Evolutionary conservation across 2,329 filamentous ascomycete species (phyloP), one percentile per base, ranked within the genome.

Genomic region (Diplodia intermedia): DNA sequence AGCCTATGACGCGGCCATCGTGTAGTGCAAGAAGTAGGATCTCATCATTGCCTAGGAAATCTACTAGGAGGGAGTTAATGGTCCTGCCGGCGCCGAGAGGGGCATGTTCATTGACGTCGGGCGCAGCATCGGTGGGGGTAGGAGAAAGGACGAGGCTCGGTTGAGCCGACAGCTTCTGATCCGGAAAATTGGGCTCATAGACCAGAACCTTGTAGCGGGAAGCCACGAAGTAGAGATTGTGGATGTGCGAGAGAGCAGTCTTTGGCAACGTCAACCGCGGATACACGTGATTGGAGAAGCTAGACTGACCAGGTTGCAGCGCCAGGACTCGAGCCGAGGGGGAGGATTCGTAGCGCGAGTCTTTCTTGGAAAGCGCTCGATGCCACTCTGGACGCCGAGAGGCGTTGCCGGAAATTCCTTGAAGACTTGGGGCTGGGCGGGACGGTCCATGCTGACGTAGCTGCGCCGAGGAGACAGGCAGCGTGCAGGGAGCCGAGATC

Each of bases 11-110:
- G 72, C 86, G 71, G 80, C 88, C 79, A 85, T 91, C 78, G 74
- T 91, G 73, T 81, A 89, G 73, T 75, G 81, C 71, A 77, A 88
- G 76, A 77, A 88, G 77, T 23, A 84, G 68, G 31, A 83, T 75
- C 69, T 85, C 83, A 33, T 82, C 79, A 26, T 74, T 76, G n/a
- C 82, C 82, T 11, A 84, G 75, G 60, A 75, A 79, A 55, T 82
- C 79, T 15, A 83, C 76, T 40, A 81, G 72, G 4, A 85, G 67
- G 49, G 79, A 76, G 68, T 81, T 85, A 68, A 84, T 81, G 1
- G 77, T 77, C 71, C 29, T 82, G 79, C 50, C 31, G 9, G 20
- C 8, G 15, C 50, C 50, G 20, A 60, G 26, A 15, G 66, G 40
- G 4, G 52, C 8, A 9, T 18, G 29, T 11, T 50, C n/a, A n/a